Evolutionary conservation across 495 filamentous ascomycete genomes (phyloP).

Genomic region (Emericellopsis terricola): DNA sequence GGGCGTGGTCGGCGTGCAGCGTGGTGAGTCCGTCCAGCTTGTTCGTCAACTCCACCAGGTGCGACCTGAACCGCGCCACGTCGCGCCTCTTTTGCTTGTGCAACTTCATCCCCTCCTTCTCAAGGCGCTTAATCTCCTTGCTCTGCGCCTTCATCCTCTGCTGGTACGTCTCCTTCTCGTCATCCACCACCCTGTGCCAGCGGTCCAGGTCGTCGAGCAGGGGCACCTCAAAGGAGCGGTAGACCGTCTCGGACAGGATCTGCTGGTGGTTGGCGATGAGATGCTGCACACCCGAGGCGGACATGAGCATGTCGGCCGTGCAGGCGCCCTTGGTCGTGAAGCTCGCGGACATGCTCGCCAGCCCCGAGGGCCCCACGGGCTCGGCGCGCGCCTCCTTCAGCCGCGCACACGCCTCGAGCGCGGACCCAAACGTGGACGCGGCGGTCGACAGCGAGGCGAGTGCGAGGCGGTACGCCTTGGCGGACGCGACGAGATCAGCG

Average conservation of each 20-base stretch:
- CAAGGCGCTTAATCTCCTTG: slow-evolving; percentile 37
- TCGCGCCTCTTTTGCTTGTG: slow-evolving; percentile 35
- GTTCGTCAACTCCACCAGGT: slow-evolving; percentile 38
- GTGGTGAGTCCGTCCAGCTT: slow-evolving; percentile 41
- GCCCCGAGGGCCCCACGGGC: slow-evolving; percentile 13
- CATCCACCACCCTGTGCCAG: slow-evolving; percentile 36
- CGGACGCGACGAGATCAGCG: slow-evolving; percentile 36
- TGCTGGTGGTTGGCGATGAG: slow-evolving; percentile 47
- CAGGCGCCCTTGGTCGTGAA: slow-evolving; percentile 33
- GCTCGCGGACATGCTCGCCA: slow-evolving; percentile 21
- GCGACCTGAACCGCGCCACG: slow-evolving; percentile 29
- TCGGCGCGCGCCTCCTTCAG: slow-evolving; percentile 40
- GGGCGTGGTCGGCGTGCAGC: slow-evolving; percentile 37
- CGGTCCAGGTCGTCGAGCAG: slow-evolving; percentile 44
- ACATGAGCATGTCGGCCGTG: slow-evolving; percentile 39
- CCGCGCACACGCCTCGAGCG: slow-evolving; percentile 44
- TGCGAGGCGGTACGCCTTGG: slow-evolving; percentile 40
- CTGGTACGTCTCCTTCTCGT: slow-evolving; percentile 40
- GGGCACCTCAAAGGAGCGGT: slow-evolving; percentile 44
- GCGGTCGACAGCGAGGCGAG: slow-evolving; percentile 37
- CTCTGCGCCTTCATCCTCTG: slow-evolving; percentile 26
- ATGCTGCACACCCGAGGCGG: slow-evolving; percentile 42
- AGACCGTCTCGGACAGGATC: slow-evolving; percentile 44
- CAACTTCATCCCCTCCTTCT: slow-evolving; percentile 40
- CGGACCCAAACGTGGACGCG: slow-evolving; percentile 39